Evolutionary conservation across 148 eudicot genomes (phyloP).

Genomic region (Pharnaceum exiguum): DNA sequence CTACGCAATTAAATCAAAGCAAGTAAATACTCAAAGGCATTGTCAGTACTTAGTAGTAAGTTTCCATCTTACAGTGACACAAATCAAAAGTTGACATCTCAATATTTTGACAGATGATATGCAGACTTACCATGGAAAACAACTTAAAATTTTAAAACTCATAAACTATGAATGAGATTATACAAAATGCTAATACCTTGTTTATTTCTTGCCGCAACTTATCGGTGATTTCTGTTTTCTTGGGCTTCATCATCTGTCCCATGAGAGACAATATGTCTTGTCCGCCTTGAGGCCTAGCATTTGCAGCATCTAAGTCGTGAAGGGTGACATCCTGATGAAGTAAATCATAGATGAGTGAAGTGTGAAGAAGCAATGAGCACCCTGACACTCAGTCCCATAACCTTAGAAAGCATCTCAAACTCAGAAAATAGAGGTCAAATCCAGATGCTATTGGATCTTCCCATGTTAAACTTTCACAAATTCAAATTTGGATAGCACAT

Average conservation of each 20-base stretch:
- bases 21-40: no score
- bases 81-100: no score
- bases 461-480: no score
- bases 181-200: constrained; percentile 41
- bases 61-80: no score
- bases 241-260: constrained; percentile 99
- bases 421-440: no score
- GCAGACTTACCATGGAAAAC: no score
- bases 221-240: constrained; percentile 95
- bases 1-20: no score
- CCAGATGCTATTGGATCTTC: no score
- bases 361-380: not conserved
- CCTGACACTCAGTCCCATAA: not conserved
- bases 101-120: no score
- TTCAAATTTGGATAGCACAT: no score
- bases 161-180: not conserved
- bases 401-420: not conserved
- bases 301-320: constrained; percentile 99
- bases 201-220: constrained; percentile 93
- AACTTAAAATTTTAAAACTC: not conserved
- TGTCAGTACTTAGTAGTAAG: no score
- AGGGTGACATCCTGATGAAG: constrained; percentile 83
- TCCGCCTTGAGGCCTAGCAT: constrained; percentile 99
- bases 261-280: constrained; percentile 93
- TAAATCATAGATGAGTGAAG: not conserved